Conservation (phyloP, 306 rosid species). For the Amphicarpaea edgeworthii region DNA sequence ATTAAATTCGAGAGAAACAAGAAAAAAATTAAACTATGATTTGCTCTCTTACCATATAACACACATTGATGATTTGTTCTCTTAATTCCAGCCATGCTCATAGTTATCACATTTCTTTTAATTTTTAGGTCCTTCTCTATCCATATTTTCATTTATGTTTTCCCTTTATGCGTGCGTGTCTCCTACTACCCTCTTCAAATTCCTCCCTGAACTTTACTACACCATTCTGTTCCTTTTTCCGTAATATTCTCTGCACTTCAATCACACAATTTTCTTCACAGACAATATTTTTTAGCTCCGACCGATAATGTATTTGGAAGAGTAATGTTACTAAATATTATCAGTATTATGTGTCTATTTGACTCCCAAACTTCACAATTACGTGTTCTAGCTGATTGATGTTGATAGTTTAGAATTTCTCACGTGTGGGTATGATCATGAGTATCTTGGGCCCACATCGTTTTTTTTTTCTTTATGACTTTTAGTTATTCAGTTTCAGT, state of each 20-base stretch:
- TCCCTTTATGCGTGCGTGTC: not conserved
- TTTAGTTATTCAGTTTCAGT: not conserved
- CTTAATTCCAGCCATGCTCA: not conserved
- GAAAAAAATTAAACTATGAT: too few relatives aligned
- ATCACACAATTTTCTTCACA: not conserved
- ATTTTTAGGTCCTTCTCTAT: not conserved
- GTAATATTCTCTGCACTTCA: not conserved
- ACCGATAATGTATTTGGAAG: not conserved
- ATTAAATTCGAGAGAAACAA: too few relatives aligned
- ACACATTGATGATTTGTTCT: not conserved
- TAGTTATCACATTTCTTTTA: not conserved
- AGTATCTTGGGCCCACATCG: not conserved
- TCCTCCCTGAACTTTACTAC: not conserved
- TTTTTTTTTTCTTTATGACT: not conserved
- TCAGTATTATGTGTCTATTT: not conserved
- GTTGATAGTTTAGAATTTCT: conserved; percentile 5
- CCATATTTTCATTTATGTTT: not conserved
- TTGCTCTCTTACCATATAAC: too few relatives aligned
- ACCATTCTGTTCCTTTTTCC: not conserved
- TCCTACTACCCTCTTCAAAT: not conserved
- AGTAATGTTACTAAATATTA: not conserved
- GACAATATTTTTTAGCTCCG: not conserved
- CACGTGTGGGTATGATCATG: not conserved
- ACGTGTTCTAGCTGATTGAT: not conserved
- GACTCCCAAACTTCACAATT: not conserved